phyloP scores from a whole-genome alignment of 176 grass and related monocot genomes.

The Oryza meyeriana region DNA sequence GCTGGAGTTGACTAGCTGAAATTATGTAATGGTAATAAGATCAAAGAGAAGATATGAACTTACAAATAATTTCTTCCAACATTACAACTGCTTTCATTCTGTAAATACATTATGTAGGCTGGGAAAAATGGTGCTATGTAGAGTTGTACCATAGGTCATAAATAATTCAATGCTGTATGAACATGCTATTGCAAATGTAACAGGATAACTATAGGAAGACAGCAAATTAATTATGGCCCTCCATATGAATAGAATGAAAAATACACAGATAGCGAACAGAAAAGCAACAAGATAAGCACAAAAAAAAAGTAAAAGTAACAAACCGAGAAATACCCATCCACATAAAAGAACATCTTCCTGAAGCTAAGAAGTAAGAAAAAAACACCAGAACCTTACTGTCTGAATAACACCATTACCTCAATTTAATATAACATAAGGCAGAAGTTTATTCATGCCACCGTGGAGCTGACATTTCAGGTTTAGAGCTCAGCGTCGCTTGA shows the following conservation, averaged over 20 bases:
- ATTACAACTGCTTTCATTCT: not conserved
- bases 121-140: not conserved
- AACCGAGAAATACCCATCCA: conserved; percentile 13
- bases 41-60: conserved; percentile 11
- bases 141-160: conserved; percentile 6
- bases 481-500: not conserved
- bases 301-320: not conserved
- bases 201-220: not conserved
- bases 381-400: not conserved
- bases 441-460: not conserved
- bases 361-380: not conserved
- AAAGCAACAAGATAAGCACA: not conserved
- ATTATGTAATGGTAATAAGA: conserved; percentile 34
- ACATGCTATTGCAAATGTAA: not conserved
- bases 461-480: not conserved
- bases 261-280: not conserved
- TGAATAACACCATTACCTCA: not conserved
- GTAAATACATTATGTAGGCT: not conserved
- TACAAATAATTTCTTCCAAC: conserved; percentile 31
- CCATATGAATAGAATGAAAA: not conserved
- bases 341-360: not conserved
- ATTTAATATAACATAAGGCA: conserved; percentile 10
- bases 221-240: not conserved
- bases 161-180: not conserved
- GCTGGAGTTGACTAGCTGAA: conserved; percentile 72